These are phyloP conservation scores for Scenedesmus sp. DNA, from an alignment of 163 green algal species.

Conservation along the genomic window DNA sequence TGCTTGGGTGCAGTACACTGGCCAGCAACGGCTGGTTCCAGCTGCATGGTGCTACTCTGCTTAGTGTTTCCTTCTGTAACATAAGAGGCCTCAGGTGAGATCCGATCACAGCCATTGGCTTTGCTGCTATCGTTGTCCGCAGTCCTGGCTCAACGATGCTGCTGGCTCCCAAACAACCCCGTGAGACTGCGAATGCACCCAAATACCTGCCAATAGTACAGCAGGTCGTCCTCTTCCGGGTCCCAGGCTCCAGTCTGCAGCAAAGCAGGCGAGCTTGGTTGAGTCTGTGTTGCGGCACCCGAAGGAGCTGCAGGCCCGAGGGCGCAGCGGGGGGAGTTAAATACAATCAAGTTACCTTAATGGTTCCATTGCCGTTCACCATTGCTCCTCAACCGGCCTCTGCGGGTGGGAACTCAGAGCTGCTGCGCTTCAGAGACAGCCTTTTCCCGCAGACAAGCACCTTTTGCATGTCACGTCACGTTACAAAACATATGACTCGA, in stretches of 20 bases:
- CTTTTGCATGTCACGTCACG: constrained; percentile 7
- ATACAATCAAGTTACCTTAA: neutral
- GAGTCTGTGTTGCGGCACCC: constrained; percentile 5
- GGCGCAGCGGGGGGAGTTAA: neutral
- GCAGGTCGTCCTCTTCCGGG: constrained; percentile 76
- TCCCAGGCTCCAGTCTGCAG: constrained; percentile 77
- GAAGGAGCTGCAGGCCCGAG: neutral
- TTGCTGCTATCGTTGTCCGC: neutral
- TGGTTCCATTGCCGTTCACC: neutral
- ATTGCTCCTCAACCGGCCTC: constrained; percentile 15
- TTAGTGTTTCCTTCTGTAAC: neutral
- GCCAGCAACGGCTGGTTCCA: neutral
- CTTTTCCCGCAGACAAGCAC: neutral
- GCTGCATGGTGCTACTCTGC: neutral
- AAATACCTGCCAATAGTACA: constrained; percentile 76
- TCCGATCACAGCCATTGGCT: neutral
- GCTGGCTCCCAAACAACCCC: neutral
- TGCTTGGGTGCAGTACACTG: neutral
- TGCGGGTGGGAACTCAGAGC: neutral
- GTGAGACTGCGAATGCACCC: neutral
- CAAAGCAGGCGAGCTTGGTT: constrained; percentile 1
- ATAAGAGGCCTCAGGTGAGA: neutral
- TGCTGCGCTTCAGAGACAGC: constrained; percentile 8
- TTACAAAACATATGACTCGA: neutral
- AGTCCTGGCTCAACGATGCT: neutral